phyloP scores from a whole-genome alignment of 2,329 filamentous ascomycete genomes.

The Aspergillus versicolor region DNA sequence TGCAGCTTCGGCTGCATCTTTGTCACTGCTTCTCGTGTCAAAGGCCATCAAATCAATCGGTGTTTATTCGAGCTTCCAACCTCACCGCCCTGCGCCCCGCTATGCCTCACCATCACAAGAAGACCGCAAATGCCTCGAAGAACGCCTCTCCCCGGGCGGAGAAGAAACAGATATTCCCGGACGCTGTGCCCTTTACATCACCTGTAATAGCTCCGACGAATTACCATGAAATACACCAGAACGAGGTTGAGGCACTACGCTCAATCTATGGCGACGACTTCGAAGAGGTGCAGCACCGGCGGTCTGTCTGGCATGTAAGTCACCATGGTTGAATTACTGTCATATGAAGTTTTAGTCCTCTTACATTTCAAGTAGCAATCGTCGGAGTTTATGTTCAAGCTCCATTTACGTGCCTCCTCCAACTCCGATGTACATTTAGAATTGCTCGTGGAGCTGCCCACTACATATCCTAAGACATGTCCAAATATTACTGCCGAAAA shows the following conservation, averaged over 20 bases:
- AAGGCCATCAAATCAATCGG: slow-evolving; percentile 27
- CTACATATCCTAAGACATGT: slow-evolving; percentile 84
- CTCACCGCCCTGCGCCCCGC: slow-evolving; percentile 36
- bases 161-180: slow-evolving; percentile 29
- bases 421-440: slow-evolving; percentile 70
- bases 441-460: slow-evolving; percentile 77
- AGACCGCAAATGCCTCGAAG: slow-evolving; percentile 35
- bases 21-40: slow-evolving; percentile 31
- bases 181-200: slow-evolving; percentile 32
- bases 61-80: slow-evolving; percentile 22
- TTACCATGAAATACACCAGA: slow-evolving; percentile 81
- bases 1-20: slow-evolving; percentile 46
- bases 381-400: slow-evolving; percentile 75
- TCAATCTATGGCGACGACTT: slow-evolving; percentile 92
- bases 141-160: slow-evolving; percentile 35
- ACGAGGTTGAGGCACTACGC: slow-evolving; percentile 80
- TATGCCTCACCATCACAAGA: slow-evolving; percentile 49
- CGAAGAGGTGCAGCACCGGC: slow-evolving; percentile 67
- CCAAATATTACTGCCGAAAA: slow-evolving; percentile 71
- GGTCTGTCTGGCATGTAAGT: slow-evolving; percentile 79
- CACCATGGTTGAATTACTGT: not conserved
- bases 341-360: not conserved
- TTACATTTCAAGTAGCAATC: slow-evolving; percentile 60
- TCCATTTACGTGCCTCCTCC: slow-evolving; percentile 71
- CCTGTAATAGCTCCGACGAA: slow-evolving; percentile 49